Evolutionary conservation across 2,329 filamentous ascomycete species (phyloP).

Genomic region (Zasmidium angulare): DNA sequence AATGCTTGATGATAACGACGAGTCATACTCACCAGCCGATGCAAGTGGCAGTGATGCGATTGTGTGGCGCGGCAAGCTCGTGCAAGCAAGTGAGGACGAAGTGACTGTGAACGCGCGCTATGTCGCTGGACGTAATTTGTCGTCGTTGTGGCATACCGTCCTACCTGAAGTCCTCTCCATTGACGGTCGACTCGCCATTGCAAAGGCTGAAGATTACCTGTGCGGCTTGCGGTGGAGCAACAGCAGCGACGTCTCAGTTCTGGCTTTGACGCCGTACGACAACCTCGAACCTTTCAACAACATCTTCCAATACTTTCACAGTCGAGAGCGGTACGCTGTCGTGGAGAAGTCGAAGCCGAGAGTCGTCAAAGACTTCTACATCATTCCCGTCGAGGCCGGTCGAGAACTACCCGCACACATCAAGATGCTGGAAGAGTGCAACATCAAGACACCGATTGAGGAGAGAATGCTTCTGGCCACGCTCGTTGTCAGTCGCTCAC

Average conservation of each 20-base stretch:
- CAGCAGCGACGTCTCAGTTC: constrained; percentile 79
- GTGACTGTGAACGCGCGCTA: constrained; percentile 70
- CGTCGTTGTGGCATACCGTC: constrained; percentile 69
- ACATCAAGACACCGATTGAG: constrained; percentile 67
- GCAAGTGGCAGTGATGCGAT: constrained; percentile 63
- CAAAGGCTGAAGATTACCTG: constrained; percentile 86
- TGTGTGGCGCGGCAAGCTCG: constrained; percentile 74
- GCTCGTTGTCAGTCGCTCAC: constrained; percentile 74
- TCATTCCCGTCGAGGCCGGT: constrained; percentile 79
- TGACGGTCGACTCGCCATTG: constrained; percentile 76
- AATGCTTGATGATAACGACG: constrained; percentile 77
- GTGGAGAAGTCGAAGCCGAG: constrained; percentile 60
- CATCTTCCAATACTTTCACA: constrained; percentile 84
- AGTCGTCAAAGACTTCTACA: constrained; percentile 85
- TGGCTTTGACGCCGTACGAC: constrained; percentile 66
- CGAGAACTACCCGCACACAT: constrained; percentile 77
- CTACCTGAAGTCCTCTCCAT: constrained; percentile 70
- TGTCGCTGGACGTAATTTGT: constrained; percentile 80
- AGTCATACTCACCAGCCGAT: constrained; percentile 79
- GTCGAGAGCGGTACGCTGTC: constrained; percentile 82
- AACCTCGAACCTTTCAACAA: constrained; percentile 65
- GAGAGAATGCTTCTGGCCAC: constrained; percentile 80
- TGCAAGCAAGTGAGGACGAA: constrained; percentile 39
- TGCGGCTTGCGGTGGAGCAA: constrained; percentile 80
- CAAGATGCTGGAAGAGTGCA: constrained; percentile 81